phyloP scores from a whole-genome alignment of 305 asterid species.

The Stenogyne calaminthoides region DNA sequence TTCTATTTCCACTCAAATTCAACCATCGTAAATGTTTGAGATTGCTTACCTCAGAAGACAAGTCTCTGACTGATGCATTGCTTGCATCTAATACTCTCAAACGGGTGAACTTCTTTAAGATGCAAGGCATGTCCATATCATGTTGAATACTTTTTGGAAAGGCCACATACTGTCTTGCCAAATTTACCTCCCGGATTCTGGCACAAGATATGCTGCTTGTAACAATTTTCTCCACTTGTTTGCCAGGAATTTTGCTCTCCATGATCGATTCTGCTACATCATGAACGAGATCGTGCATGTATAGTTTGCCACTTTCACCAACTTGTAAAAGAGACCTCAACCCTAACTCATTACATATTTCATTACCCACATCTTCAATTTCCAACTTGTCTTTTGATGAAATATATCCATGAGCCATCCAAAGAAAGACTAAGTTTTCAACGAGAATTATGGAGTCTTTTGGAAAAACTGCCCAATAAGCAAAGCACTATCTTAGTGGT shows the following conservation, averaged over 20 bases:
- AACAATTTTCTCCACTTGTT: not conserved
- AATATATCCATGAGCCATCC: slow-evolving; percentile 25
- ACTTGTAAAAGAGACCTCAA: slow-evolving; percentile 11
- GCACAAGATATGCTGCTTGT: not conserved
- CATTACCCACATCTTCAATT: slow-evolving; percentile 18
- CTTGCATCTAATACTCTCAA: slow-evolving; percentile 13
- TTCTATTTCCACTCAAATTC: slow-evolving; percentile 7
- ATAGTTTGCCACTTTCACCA: not conserved
- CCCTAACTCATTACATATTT: slow-evolving; percentile 26
- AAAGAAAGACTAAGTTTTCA: not conserved
- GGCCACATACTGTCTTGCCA: not conserved
- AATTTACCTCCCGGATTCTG: not conserved
- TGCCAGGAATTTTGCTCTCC: slow-evolving; percentile 31
- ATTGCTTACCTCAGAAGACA: slow-evolving; percentile 26
- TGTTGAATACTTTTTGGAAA: not conserved
- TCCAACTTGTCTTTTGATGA: slow-evolving; percentile 3
- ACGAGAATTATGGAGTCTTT: not conserved
- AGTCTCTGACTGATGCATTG: not conserved
- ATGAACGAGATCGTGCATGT: not conserved
- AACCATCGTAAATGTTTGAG: slow-evolving; percentile 34
- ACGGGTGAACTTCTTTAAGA: not conserved
- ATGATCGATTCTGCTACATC: slow-evolving; percentile 26
- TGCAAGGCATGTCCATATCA: slow-evolving; percentile 1
- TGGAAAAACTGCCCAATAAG: slow-evolving; percentile 31
- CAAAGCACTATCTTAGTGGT: not conserved